Evolutionary conservation across 164 flowering plant species (phyloP).

Genomic region (Cinnamomum chago): DNA sequence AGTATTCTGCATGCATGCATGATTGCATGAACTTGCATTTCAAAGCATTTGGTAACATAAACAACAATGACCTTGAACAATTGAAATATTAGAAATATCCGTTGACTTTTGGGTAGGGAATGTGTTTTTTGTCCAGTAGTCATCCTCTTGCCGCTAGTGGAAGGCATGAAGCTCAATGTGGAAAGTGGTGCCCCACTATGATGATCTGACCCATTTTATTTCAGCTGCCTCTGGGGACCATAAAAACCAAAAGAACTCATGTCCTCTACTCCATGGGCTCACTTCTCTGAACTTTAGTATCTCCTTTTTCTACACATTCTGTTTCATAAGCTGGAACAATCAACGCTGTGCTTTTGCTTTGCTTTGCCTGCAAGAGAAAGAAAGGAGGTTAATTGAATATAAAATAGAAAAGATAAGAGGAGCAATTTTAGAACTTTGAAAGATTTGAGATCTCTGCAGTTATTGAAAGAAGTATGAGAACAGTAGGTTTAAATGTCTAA

Average conservation of each 20-base stretch:
- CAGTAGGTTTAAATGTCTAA: too few relatives aligned
- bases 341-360: slow-evolving; percentile 37
- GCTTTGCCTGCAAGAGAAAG: slow-evolving; percentile 47
- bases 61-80: not conserved
- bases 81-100: not conserved
- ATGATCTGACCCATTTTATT: not conserved
- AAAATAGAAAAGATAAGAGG: not conserved
- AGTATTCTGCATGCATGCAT: too few relatives aligned
- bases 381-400: not conserved
- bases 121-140: not conserved
- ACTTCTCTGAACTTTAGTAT: not conserved
- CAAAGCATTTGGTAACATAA: too few relatives aligned
- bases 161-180: not conserved
- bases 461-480: too few relatives aligned
- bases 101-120: not conserved
- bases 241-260: not conserved
- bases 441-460: too few relatives aligned
- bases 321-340: slow-evolving; percentile 32
- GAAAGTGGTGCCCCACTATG: not conserved
- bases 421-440: not conserved
- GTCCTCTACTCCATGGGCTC: not conserved
- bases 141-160: not conserved
- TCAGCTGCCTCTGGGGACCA: not conserved
- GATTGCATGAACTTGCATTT: too few relatives aligned
- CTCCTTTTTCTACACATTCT: not conserved